Percentiles rank a stretch among this genome's conserved stretches.
Evolutionary conservation across 2,329 filamentous ascomycete species (phyloP).

Genomic region (Ascochyta pisi): DNA sequence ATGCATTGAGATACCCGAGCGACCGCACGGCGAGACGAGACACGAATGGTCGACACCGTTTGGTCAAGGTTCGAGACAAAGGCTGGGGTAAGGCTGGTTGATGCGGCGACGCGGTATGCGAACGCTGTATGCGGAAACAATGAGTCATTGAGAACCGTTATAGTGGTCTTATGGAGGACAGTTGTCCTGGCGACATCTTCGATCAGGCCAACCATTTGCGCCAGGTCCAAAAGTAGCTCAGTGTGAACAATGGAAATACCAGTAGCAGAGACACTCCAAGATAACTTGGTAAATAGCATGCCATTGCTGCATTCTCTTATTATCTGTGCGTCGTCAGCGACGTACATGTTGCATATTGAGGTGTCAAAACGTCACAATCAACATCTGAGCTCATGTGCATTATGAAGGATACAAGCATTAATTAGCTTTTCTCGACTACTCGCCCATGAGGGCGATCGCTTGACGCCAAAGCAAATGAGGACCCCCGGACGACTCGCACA

Average conservation of each 20-base stretch:
- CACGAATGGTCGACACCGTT: neutral
- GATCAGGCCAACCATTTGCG: neutral
- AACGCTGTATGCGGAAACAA: constrained; percentile 5
- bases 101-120: constrained; percentile 10
- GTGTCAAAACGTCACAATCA: neutral
- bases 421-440: constrained; percentile 29
- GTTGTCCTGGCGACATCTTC: constrained; percentile 12
- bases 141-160: constrained; percentile 8
- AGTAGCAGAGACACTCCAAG: neutral
- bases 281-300: neutral
- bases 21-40: constrained; percentile 6
- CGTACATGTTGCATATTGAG: neutral
- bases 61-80: constrained; percentile 4
- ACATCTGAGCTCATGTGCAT: neutral
- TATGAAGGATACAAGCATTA: constrained; percentile 34
- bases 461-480: constrained; percentile 12
- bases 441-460: constrained; percentile 7
- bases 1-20: constrained; percentile 34
- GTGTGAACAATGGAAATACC: neutral
- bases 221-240: neutral
- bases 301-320: neutral
- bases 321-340: neutral
- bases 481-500: constrained; percentile 21
- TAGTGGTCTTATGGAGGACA: neutral
- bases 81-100: constrained; percentile 7